phyloP scores from a whole-genome alignment of 139 green algal species.

The Mesotaenium endlicherianum region DNA sequence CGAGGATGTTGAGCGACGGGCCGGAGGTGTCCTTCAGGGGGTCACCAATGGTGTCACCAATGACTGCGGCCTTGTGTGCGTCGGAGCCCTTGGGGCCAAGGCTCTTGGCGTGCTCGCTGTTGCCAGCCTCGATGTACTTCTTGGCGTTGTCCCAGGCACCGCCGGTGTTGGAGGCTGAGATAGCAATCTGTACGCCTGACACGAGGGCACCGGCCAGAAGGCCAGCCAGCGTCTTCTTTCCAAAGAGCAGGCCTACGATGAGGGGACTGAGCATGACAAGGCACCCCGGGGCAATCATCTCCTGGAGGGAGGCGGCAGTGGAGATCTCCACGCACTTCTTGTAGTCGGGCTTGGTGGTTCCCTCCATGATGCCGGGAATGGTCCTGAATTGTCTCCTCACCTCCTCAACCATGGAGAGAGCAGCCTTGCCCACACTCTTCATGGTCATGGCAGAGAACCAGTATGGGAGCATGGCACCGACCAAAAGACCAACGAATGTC shows the following conservation, averaged over 20 bases:
- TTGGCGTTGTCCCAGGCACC: slow-evolving; percentile 98
- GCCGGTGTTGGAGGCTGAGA: slow-evolving; percentile 62
- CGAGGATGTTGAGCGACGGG: slow-evolving; percentile 97
- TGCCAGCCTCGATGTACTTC: slow-evolving; percentile 86
- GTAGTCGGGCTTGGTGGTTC: slow-evolving; percentile 65
- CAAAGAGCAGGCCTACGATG: slow-evolving; percentile 56
- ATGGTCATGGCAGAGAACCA: slow-evolving; percentile 65
- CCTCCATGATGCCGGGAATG: slow-evolving; percentile 62
- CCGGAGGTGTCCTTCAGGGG: slow-evolving; percentile 93
- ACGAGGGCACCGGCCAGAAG: slow-evolving; percentile 57
- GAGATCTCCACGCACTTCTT: slow-evolving; percentile 62
- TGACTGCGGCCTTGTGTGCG: slow-evolving; percentile 95
- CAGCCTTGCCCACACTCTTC: slow-evolving; percentile 61
- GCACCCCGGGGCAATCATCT: slow-evolving; percentile 69
- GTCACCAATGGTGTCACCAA: slow-evolving; percentile 95
- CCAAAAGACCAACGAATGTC: slow-evolving; percentile 59
- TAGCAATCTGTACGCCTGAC: slow-evolving; percentile 66
- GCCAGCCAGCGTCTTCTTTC: slow-evolving; percentile 64
- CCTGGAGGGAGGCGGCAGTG: slow-evolving; percentile 58
- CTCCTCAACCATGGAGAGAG: slow-evolving; percentile 62
- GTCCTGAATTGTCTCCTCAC: slow-evolving; percentile 64
- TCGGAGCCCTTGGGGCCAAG: slow-evolving; percentile 95
- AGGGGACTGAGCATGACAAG: slow-evolving; percentile 59
- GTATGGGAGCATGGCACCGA: slow-evolving; percentile 70
- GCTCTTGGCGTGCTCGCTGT: slow-evolving; percentile 76